These are phyloP conservation scores for Saturnispora sekii DNA, from an alignment of 805 yeast genomes.

Conservation along the genomic window DNA sequence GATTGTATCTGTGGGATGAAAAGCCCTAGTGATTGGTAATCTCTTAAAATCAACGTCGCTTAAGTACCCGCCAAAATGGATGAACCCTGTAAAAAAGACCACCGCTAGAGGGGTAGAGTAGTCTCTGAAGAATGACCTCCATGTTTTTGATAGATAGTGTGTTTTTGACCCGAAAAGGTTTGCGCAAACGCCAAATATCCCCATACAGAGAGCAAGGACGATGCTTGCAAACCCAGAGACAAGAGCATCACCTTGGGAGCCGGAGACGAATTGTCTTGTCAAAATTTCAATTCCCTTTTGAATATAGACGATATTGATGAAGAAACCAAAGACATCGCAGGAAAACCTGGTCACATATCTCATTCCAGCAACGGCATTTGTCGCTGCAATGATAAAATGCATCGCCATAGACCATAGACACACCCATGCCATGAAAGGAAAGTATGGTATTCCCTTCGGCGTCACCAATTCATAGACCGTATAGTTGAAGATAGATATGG, in stretches of 20 bases:
- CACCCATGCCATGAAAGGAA: slow-evolving; percentile 94
- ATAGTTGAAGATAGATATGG: slow-evolving; percentile 83
- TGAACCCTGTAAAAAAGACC: slow-evolving; percentile 83
- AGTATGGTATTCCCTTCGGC: slow-evolving; percentile 46
- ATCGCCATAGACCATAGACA: slow-evolving; percentile 83
- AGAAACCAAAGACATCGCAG: slow-evolving; percentile 89
- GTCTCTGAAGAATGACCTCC: slow-evolving; percentile 69
- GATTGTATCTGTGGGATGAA: slow-evolving; percentile 52
- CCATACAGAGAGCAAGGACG: slow-evolving; percentile 65
- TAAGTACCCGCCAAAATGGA: slow-evolving; percentile 81
- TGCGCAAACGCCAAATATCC: slow-evolving; percentile 61
- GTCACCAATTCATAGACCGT: slow-evolving; percentile 69
- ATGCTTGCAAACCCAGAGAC: slow-evolving; percentile 49
- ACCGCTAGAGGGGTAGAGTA: slow-evolving; percentile 80
- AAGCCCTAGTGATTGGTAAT: slow-evolving; percentile 64
- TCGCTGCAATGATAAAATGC: slow-evolving; percentile 63
- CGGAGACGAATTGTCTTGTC: slow-evolving; percentile 51
- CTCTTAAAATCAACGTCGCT: slow-evolving; percentile 44
- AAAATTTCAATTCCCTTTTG: slow-evolving; percentile 86
- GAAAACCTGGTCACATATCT: slow-evolving; percentile 70
- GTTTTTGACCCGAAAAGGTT: slow-evolving; percentile 50
- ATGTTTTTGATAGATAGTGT: slow-evolving; percentile 46
- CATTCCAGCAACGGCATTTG: slow-evolving; percentile 58
- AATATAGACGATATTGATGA: slow-evolving; percentile 78
- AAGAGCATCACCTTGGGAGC: slow-evolving; percentile 15